Base-by-base conservation (phyloP, 225 moss, liverwort and hornwort species). In the Thuidium tamariscinum region DNA sequence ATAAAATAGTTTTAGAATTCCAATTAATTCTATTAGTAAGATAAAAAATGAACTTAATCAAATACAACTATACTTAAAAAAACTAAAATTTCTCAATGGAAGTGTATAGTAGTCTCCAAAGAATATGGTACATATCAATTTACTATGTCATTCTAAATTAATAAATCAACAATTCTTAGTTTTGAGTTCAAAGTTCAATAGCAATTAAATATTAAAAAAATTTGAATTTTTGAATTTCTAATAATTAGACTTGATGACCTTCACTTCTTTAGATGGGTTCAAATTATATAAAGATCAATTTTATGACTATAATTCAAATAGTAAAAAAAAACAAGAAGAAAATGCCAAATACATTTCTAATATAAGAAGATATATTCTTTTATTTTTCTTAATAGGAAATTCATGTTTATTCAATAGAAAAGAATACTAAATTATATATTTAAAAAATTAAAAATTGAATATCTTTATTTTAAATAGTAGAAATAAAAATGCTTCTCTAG, bases 361-460 rank as follows among this genome's bases (percentile, higher is more conserved):
- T 0, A 23, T 3, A 41, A 25, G 15, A 41, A 15, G 26, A 2
- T 26, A 41, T 1, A 42, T 15, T 25, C 14, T n/a, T 0, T 0
- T 6, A 25, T 6, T 41, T 39, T 67, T 26, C 39, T 15, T 13
- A 4, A 69, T 26, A 42, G 3, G 2, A 19, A 19, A 10, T n/a
- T 65, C 19, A 18, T n/a, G 9, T 9, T 34, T 64, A 18, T 25
- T 57, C 10, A 59, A 25, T 64, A 7, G 4, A 39, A 39, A 37
- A 12, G 0, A n/a, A 0, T 36, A 2, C 3, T 20, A 6, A 36
- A 12, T 21, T 36, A 0, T 37, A 37, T 36, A 3, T 22, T 11
- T 36, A n/a, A 66, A 21, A 36, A 11, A 21, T 21, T 3, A 12
- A 66, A 7, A 66, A 7, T 37, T 22, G 2, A 4, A 7, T 13